Evolutionary conservation across 208 protist species (phyloP).

Genomic region (Wallacemonas rigidus): DNA sequence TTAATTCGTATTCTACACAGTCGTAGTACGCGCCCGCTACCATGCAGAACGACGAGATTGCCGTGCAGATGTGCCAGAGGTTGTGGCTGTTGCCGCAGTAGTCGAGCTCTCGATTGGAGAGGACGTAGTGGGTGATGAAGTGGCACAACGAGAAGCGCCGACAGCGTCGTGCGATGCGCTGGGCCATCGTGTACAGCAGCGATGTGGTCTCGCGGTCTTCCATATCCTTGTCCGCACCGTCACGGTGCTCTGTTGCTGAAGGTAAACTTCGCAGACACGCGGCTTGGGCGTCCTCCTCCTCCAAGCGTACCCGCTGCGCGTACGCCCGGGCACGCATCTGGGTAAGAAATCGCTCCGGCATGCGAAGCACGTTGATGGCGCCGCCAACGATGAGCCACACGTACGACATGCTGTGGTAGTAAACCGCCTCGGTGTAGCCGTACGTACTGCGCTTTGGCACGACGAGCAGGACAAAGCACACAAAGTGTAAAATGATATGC

Average conservation of each 20-base stretch:
- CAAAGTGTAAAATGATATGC: slow-evolving; percentile 48
- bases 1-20: slow-evolving; percentile 56
- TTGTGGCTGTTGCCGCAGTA: slow-evolving; percentile 72
- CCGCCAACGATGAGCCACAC: slow-evolving; percentile 52
- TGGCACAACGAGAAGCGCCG: slow-evolving; percentile 18
- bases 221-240: not conserved
- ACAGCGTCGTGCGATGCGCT: not conserved
- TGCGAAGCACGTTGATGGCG: slow-evolving; percentile 35
- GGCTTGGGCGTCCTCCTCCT: slow-evolving; percentile 19
- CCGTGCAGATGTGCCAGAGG: slow-evolving; percentile 68
- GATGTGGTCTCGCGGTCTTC: not conserved
- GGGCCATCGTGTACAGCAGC: not conserved
- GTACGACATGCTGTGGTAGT: slow-evolving; percentile 64
- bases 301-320: not conserved
- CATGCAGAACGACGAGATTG: slow-evolving; percentile 43
- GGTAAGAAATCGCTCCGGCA: slow-evolving; percentile 49
- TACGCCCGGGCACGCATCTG: not conserved
- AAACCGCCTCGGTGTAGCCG: slow-evolving; percentile 51
- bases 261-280: not conserved
- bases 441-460: slow-evolving; percentile 39
- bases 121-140: slow-evolving; percentile 36
- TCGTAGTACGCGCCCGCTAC: slow-evolving; percentile 70
- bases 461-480: slow-evolving; percentile 43
- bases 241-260: not conserved
- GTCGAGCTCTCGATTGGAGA: slow-evolving; percentile 49